Conservation (phyloP, 2,329 filamentous ascomycete species). For the Fusarium dlaminii region DNA sequence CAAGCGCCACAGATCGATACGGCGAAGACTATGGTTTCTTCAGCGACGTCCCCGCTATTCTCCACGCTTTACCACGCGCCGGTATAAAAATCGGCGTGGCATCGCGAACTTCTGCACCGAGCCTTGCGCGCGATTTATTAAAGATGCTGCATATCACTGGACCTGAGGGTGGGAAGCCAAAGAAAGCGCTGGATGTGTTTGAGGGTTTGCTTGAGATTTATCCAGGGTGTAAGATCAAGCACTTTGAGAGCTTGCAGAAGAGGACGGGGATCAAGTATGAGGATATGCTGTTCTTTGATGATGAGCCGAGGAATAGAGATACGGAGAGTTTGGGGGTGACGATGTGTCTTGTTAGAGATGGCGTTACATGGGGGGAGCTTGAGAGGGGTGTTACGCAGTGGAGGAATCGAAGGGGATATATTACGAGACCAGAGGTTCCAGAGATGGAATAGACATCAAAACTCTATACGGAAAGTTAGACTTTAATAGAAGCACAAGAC, state of each 20-base stretch:
- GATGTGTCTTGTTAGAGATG: conserved; percentile 84
- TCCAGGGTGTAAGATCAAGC: conserved; percentile 83
- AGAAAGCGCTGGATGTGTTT: conserved; percentile 67
- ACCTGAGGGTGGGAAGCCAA: conserved; percentile 38
- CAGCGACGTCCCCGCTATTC: conserved; percentile 71
- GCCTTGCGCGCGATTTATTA: conserved; percentile 83
- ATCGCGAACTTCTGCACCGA: conserved; percentile 81
- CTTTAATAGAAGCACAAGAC: background rate
- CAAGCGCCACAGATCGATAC: conserved; percentile 60
- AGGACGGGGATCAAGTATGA: conserved; percentile 76
- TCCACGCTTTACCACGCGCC: conserved; percentile 64
- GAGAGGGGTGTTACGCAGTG: conserved; percentile 83
- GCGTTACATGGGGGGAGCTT: conserved; percentile 79
- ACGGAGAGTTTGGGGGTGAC: conserved; percentile 82
- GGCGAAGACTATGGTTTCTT: conserved; percentile 79
- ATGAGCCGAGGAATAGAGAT: conserved; percentile 86
- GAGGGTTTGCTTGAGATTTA: conserved; percentile 72
- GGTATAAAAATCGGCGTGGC: conserved; percentile 74
- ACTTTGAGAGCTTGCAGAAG: conserved; percentile 79
- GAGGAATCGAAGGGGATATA: conserved; percentile 73
- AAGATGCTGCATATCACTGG: conserved; percentile 70
- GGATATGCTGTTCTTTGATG: conserved; percentile 97
- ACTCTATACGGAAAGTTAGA: fast-evolving
- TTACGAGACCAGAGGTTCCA: conserved; percentile 10
- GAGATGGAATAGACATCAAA: conserved; percentile 4